Percentiles rank a stretch among this genome's conserved stretches.
Evolutionary conservation across 495 filamentous ascomycete genomes (phyloP).

Genomic region (Penicillium lagena): DNA sequence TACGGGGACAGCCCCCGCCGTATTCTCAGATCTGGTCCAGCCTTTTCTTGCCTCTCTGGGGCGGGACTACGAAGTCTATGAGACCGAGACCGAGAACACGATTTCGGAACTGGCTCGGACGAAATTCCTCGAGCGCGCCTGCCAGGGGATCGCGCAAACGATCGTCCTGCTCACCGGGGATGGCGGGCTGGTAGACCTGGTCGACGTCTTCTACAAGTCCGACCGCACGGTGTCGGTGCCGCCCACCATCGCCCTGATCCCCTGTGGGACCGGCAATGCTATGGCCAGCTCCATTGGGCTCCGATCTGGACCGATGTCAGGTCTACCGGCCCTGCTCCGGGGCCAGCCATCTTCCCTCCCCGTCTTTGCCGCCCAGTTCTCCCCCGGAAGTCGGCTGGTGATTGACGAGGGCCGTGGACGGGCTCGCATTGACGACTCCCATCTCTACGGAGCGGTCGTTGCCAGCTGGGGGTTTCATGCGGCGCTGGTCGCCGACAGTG

Average conservation of each 20-base stretch:
- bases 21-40: slow-evolving; percentile 51
- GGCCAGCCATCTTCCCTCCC: slow-evolving; percentile 43
- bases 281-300: slow-evolving; percentile 62
- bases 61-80: slow-evolving; percentile 41
- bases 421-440: slow-evolving; percentile 7
- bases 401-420: slow-evolving; percentile 29
- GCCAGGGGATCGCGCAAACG: slow-evolving; percentile 43
- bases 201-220: slow-evolving; percentile 55
- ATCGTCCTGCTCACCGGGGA: slow-evolving; percentile 80
- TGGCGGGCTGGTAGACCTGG: slow-evolving; percentile 70
- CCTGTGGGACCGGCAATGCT: slow-evolving; percentile 86
- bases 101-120: slow-evolving; percentile 53
- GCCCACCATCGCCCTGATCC: slow-evolving; percentile 60
- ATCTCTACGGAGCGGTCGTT: slow-evolving; percentile 72
- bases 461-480: slow-evolving; percentile 86
- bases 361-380: slow-evolving; percentile 58
- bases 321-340: slow-evolving; percentile 34
- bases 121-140: slow-evolving; percentile 41
- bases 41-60: slow-evolving; percentile 49
- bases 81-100: slow-evolving; percentile 51
- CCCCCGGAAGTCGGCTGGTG: slow-evolving; percentile 49
- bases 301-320: slow-evolving; percentile 16
- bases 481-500: slow-evolving; percentile 78
- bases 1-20: slow-evolving; percentile 48
- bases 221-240: slow-evolving; percentile 1